phyloP scores from a whole-genome alignment of 2,329 filamentous ascomycete species.

The Scytalidium sp. region DNA sequence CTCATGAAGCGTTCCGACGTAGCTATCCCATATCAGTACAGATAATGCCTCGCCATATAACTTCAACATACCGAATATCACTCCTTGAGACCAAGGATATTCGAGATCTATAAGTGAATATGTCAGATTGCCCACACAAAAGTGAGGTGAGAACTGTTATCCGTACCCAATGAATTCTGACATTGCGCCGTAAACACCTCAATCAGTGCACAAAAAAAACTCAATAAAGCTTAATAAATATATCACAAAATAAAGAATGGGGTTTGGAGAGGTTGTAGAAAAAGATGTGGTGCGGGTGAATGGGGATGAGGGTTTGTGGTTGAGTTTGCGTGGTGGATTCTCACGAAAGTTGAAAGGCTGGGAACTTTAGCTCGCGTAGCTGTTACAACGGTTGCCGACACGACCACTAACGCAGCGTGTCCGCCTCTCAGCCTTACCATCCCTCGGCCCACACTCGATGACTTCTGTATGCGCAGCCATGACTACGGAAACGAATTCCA shows the following conservation, averaged over 20 bases:
- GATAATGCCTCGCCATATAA: background rate
- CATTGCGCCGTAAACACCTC: conserved; percentile 37
- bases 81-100: conserved; percentile 98
- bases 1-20: conserved; percentile 92
- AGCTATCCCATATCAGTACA: conserved; percentile 52
- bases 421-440: conserved; percentile 6
- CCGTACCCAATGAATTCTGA: conserved; percentile 60
- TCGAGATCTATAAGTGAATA: conserved; percentile 61
- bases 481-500: conserved; percentile 12
- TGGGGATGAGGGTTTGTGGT: background rate
- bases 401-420: background rate
- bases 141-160: conserved; percentile 13
- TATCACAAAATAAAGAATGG: conserved; percentile 2
- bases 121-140: conserved; percentile 18
- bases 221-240: conserved; percentile 7
- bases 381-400: conserved; percentile 1
- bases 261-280: background rate
- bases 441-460: background rate
- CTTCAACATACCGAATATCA: conserved; percentile 79
- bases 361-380: conserved; percentile 8
- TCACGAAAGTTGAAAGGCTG: conserved; percentile 17
- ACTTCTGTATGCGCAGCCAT: conserved; percentile 6
- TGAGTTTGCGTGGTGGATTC: conserved; percentile 13
- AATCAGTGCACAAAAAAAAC: conserved; percentile 28
- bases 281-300: background rate